Evolutionary conservation across 225 moss, liverwort and hornwort species (phyloP).

Genomic region (Straminergon stramineum): DNA sequence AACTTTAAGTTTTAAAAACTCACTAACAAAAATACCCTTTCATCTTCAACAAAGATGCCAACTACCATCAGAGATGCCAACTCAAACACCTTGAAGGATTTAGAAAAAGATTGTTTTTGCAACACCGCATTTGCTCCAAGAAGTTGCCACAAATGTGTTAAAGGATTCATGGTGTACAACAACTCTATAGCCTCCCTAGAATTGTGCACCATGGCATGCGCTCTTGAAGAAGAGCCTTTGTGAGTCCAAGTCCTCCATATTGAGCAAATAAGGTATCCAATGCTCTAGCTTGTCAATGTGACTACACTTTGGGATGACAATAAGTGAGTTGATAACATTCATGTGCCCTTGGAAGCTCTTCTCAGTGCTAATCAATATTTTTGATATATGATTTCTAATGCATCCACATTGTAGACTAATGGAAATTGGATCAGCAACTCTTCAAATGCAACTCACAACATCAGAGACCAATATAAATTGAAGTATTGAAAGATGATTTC

Average conservation of each 20-base stretch:
- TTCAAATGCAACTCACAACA: not conserved
- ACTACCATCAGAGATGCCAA: not conserved
- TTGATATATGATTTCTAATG: too few relatives aligned
- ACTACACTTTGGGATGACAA: not conserved
- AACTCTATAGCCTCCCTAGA: not conserved
- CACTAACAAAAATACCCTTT: not conserved
- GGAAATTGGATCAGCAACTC: not conserved
- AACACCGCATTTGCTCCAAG: not conserved
- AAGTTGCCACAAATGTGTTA: not conserved
- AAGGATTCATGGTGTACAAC: not conserved
- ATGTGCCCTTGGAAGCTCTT: not conserved
- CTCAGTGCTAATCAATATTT: not conserved
- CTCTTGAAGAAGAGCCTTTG: not conserved
- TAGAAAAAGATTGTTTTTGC: not conserved
- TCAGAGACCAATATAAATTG: not conserved
- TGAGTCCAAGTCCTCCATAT: not conserved
- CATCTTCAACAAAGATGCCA: not conserved
- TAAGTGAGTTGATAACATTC: not conserved
- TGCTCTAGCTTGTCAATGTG: not conserved
- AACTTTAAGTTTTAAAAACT: not conserved
- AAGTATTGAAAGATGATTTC: too few relatives aligned
- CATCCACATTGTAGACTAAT: not conserved
- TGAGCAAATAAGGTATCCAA: not conserved
- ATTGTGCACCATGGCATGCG: not conserved
- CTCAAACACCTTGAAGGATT: not conserved